Evolutionary conservation across 2,329 filamentous ascomycete genomes (phyloP), one percentile per base, ranked within the genome.

Genomic region (Colletotrichum sp.): DNA sequence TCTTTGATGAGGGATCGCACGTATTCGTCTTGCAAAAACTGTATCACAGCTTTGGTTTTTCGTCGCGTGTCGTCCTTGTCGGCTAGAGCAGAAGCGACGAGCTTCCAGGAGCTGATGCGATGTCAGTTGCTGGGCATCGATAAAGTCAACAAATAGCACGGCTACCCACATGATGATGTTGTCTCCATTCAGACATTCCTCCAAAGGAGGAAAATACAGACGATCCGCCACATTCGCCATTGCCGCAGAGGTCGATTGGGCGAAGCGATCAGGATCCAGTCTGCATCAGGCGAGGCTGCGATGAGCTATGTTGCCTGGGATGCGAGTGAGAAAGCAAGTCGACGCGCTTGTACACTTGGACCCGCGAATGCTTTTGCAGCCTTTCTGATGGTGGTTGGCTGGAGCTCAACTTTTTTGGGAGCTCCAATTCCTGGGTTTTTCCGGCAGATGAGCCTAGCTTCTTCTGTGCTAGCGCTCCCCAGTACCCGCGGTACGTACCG

Each of bases 161-260:
- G 70, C 69, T 77, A 89, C 93, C 84, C 90, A 98, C 94, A 98
- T 90, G 81, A 98, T 89, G 83, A 94, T 90, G 81, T 91, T 91
- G 84, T 96, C 93, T 86, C 95, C 95, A 81, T 92, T 93, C 82
- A 99, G 90, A 87, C 95, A 98, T 83, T 94, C 93, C 86, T 95
- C 94, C 85, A 98, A 90, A 82, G 95, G 92, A 82, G 96, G 95
- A 82, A 98, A 94, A 87, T 96, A 97, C 84, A 91, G 89, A 82
- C 89, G 88, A 87, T 94, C 93, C 82, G 91, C 90, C 83, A 91
- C 87, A 86, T 93, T 90, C 88, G 92, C 93, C 94, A 95, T 96
- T 88, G 86, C 88, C 88, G 84, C 87, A 84, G 86, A 85, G 76
- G 69, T 78, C 77, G 76, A 78, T 73, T 68, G 73, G 73, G 73